Base-by-base conservation (phyloP, 2,329 filamentous ascomycete genomes). In the Zasmidium cellare region DNA sequence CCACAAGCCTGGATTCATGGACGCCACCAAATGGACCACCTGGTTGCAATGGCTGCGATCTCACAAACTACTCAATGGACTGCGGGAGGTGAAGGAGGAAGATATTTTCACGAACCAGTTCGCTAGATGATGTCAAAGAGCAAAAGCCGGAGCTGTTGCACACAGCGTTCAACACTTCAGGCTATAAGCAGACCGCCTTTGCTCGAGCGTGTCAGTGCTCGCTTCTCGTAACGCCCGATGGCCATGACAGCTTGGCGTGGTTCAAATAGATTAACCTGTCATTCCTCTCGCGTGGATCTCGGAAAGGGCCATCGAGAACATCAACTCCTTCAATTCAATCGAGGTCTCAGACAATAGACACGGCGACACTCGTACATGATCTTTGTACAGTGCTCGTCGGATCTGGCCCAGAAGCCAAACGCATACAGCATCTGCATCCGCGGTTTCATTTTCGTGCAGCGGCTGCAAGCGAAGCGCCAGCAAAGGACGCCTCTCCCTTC, bases 61-160 rank as follows among this genome's bases (percentile, higher is more conserved):
- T 14, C 38, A 57, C 19, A 23, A 56, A 3, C 24, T 64, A 45
- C 28, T 61, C 20, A 47, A 31, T 1, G 59, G 55, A 6, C 51
- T 56, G 11, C 19, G 46, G 16, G 47, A 55, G 24, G 41, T 61
- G 35, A 54, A 44, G 20, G 53, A 57, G 19, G 50, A 55, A n/a
- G 51, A 57, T 24, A 41, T 63, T 24, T 63, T 63, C 45, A 61
- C 58, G 22, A 63, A 59, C 25, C 22, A 57, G 22, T 63, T 57
- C 38, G 50, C 38, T 9, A 46, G 25, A 41, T 55, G 16, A 41
- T 41, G 16, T 9, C 35, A 41, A 3, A 9, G 3, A 9, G 5
- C 11, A 41, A 6, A 14, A 41, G 11, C 25, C 25, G 25, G 6
- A 11, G 25, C 11, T 6, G 6, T n/a, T 41, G 35, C 16, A 41